Evolutionary conservation across 805 yeast species (phyloP), one percentile per base, ranked within the genome.

Genomic region (Ogataea henricii): DNA sequence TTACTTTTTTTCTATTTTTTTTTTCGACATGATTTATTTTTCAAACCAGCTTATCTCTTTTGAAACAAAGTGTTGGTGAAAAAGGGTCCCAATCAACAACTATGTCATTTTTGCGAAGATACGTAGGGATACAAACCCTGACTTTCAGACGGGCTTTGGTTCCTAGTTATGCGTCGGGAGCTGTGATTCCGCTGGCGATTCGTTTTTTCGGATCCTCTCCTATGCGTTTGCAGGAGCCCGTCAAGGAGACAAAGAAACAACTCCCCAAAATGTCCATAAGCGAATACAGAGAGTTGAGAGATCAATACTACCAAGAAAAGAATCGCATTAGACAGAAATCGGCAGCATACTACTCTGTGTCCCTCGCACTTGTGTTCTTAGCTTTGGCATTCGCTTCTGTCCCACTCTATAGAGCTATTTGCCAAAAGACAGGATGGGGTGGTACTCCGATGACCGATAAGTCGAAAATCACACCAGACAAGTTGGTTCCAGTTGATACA

Each of bases 381-480:
- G 88, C 96, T 0, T 71, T 92, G 5, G 78, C 96, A 0, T 94
- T 89, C 67, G 87, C 90, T 8, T 88, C 97, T 1, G 99, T 94
- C 16, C 98, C 98, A 4, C 70, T 94, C 6, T 94, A 94, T 67
- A 73, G 97, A 56, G 89, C 91, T 7, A 76, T 94, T 25, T 94
- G 99, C 73, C 88, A 91, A 58, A 79, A 95, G 67, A 91, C 97
- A 0, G 99, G 99, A 0, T 94, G 87, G 79, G 97, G 92, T 42
- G 99, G 99, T 35, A 83, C 86, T 7, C 98, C 98, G 9, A 86
- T 91, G 58, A 91, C 97, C 0, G 98, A 94, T 63, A 68, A 74
- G 37, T 66, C 83, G 9, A 82, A 79, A 58, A 88, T 94, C 67
- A 88, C 97, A 1, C 82, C 89, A 18, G 98, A 92, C 63, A 87